phyloP scores from a whole-genome alignment of 495 filamentous ascomycete species.

The Letharia lupina region DNA sequence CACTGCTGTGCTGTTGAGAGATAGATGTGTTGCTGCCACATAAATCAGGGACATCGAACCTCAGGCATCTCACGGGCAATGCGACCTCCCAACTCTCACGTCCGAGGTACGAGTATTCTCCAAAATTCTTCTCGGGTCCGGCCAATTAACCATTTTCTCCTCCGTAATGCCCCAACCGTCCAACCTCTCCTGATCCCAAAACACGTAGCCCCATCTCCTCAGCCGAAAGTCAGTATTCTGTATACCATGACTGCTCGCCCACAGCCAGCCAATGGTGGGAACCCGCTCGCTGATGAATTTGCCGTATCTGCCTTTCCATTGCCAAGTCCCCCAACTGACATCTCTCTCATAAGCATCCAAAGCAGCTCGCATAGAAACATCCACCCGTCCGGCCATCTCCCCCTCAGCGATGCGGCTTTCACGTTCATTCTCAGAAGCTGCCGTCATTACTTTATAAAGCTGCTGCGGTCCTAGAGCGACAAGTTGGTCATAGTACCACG shows the following conservation, averaged over 20 bases:
- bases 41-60: background rate
- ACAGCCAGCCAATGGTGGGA: conserved; percentile 5
- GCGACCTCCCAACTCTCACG: background rate
- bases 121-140: background rate
- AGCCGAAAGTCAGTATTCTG: background rate
- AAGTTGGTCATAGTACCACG: background rate
- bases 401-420: background rate
- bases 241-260: conserved; percentile 3
- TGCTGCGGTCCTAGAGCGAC: background rate
- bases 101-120: no score
- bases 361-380: background rate
- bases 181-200: conserved; percentile 9
- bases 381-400: no score
- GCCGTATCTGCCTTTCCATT: background rate
- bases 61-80: background rate
- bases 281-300: background rate
- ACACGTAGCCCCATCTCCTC: conserved; percentile 5
- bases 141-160: background rate
- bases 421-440: background rate
- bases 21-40: background rate
- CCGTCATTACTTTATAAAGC: background rate
- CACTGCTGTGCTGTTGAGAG: background rate
- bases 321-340: background rate
- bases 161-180: conserved; percentile 1
- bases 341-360: background rate